Evolutionary conservation across 2,329 filamentous ascomycete species (phyloP).

Genomic region (Pestalotiopsis sp.): DNA sequence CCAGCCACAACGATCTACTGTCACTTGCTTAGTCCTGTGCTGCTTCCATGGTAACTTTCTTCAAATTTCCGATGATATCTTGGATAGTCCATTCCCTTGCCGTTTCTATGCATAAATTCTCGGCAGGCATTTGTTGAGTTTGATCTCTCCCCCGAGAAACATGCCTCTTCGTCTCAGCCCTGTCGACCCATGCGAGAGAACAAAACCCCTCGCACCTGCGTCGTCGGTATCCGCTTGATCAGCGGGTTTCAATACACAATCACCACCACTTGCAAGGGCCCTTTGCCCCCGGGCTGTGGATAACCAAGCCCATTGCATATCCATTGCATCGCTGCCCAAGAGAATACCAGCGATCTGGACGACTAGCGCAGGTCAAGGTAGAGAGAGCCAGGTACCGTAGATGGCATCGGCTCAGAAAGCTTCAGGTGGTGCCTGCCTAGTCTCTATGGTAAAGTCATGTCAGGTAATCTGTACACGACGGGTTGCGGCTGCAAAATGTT

Average conservation of each 20-base stretch:
- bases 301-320: neutral
- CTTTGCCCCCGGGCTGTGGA: neutral
- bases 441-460: too few species aligned
- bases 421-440: neutral
- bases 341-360: neutral
- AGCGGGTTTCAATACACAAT: neutral
- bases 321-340: neutral
- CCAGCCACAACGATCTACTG: too few species aligned
- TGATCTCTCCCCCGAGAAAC: neutral
- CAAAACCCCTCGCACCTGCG: neutral
- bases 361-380: neutral
- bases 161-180: conserved; percentile 1
- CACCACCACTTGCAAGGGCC: neutral
- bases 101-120: neutral
- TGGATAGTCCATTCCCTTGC: neutral
- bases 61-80: neutral
- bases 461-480: too few species aligned
- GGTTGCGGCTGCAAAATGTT: too few species aligned
- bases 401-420: neutral
- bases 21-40: neutral
- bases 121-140: neutral
- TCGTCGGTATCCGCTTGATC: neutral
- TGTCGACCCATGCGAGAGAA: neutral
- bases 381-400: neutral
- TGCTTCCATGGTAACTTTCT: neutral